Evolutionary conservation across 2,329 filamentous ascomycete species (phyloP).

Genomic region (Colletotrichum plurivorum): DNA sequence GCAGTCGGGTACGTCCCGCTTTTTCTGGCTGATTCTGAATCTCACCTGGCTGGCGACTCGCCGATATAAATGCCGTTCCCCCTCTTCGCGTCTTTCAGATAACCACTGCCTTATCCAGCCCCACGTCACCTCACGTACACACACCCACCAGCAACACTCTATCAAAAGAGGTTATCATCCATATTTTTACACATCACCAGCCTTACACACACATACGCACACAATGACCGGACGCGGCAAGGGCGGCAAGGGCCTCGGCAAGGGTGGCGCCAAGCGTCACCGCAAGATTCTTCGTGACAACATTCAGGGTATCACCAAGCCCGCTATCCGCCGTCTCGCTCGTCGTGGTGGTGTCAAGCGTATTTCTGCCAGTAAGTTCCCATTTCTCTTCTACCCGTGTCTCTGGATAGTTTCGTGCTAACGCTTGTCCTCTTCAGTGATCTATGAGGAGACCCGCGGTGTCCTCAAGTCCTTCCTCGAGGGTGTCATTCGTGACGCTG

Average conservation of each 20-base stretch:
- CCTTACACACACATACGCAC: constrained; percentile 53
- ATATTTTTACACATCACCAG: background rate
- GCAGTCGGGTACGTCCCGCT: constrained; percentile 21
- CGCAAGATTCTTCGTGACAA: constrained; percentile 99
- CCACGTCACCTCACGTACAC: constrained; percentile 29
- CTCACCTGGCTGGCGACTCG: constrained; percentile 22
- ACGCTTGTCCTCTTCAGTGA: constrained; percentile 63
- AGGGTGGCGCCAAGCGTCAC: constrained; percentile 98
- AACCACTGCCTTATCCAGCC: constrained; percentile 4
- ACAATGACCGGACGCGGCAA: constrained; percentile 86
- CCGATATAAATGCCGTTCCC: constrained; percentile 39
- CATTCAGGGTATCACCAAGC: constrained; percentile 99
- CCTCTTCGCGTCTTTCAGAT: constrained; percentile 11
- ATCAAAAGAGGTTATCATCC: constrained; percentile 13
- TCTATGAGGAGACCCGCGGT: constrained; percentile 84
- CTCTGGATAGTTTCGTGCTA: constrained; percentile 3
- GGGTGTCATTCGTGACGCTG: constrained; percentile 81
- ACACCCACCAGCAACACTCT: constrained; percentile 1
- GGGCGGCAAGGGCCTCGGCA: constrained; percentile 97
- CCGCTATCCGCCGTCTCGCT: constrained; percentile 97
- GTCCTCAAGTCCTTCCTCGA: constrained; percentile 85
- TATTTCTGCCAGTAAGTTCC: constrained; percentile 90
- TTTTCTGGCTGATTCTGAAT: constrained; percentile 41
- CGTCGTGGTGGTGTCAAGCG: constrained; percentile 99
- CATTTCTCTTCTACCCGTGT: background rate